Percentiles rank a stretch among this genome's conserved stretches.
Evolutionary conservation across 148 eudicot genomes (phyloP).

Genomic region (Diospyros kaki): DNA sequence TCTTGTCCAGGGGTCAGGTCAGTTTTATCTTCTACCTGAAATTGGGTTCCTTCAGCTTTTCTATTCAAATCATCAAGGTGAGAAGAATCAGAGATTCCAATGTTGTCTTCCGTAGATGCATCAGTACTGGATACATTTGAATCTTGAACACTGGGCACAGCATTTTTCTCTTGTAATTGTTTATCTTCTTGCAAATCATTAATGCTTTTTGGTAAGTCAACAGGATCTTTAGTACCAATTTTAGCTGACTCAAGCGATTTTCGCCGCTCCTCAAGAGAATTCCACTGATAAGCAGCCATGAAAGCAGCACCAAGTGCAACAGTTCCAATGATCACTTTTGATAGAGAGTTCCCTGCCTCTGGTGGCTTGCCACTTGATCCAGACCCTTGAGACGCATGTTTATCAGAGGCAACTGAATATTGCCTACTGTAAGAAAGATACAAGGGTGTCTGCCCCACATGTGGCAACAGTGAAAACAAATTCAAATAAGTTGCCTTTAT

Average conservation of each 20-base stretch:
- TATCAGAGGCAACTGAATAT: constrained; percentile 44
- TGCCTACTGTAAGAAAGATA: constrained; percentile 48
- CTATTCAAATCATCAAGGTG: constrained; percentile 26
- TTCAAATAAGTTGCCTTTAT: neutral
- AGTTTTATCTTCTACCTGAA: constrained; percentile 15
- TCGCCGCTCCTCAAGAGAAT: constrained; percentile 29
- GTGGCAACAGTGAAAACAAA: constrained; percentile 7
- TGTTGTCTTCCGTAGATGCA: constrained; percentile 25
- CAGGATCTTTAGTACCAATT: constrained; percentile 18
- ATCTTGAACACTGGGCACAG: constrained; percentile 24
- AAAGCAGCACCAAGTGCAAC: constrained; percentile 58
- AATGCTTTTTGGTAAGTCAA: constrained; percentile 21
- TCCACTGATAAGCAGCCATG: constrained; percentile 48
- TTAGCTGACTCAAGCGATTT: constrained; percentile 18
- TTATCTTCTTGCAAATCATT: constrained; percentile 19
- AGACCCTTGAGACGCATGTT: constrained; percentile 38
- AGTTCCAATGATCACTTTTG: constrained; percentile 54
- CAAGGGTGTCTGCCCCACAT: constrained; percentile 46
- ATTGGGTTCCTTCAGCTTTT: constrained; percentile 25
- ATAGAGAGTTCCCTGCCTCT: constrained; percentile 29
- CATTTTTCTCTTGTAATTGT: constrained; percentile 18
- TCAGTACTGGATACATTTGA: constrained; percentile 26
- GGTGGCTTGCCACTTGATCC: constrained; percentile 43
- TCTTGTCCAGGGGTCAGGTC: constrained; percentile 11
- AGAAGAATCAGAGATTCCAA: constrained; percentile 28